Percentiles rank a stretch among this genome's conserved stretches.
Evolutionary conservation across 345 rosid species (phyloP).

Genomic region (Eucalyptus sp.): DNA sequence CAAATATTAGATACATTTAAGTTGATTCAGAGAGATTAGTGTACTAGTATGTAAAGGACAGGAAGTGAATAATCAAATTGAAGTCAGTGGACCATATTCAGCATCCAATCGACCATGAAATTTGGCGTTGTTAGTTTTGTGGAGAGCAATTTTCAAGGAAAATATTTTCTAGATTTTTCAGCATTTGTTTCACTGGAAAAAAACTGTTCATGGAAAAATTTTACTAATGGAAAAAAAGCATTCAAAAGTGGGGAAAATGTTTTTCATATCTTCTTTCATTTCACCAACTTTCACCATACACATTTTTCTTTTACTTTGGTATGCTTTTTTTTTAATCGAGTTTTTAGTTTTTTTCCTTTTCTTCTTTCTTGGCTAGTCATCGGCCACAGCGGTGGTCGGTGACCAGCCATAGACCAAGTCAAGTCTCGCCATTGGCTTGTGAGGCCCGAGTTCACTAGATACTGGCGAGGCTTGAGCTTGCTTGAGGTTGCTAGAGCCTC

Average conservation of each 20-base stretch:
- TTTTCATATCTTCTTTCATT: too few species aligned
- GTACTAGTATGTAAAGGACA: neutral
- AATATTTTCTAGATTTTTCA: rapidly evolving
- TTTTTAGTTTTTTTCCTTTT: too few species aligned
- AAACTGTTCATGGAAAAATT: too few species aligned
- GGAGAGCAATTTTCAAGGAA: too few species aligned
- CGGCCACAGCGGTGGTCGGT: rapidly evolving
- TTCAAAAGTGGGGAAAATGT: too few species aligned
- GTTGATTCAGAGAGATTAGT: neutral
- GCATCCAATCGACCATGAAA: rapidly evolving
- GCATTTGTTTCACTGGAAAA: rapidly evolving
- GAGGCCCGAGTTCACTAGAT: too few species aligned
- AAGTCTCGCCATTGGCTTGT: rapidly evolving
- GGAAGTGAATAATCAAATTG: neutral
- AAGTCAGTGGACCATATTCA: neutral
- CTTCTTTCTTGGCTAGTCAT: rapidly evolving
- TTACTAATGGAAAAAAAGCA: too few species aligned
- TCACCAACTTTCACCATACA: too few species aligned
- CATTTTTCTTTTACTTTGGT: too few species aligned
- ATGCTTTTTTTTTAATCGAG: too few species aligned
- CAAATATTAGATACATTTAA: neutral
- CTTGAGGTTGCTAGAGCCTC: too few species aligned
- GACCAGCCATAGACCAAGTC: too few species aligned
- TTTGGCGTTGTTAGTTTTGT: rapidly evolving
- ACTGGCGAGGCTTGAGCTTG: rapidly evolving